A percentile compares a stretch with the other conserved stretches of the same genome.
Evolutionary conservation across 495 filamentous ascomycete species (phyloP).

Genomic region (Hyaloscypha bicolor): DNA sequence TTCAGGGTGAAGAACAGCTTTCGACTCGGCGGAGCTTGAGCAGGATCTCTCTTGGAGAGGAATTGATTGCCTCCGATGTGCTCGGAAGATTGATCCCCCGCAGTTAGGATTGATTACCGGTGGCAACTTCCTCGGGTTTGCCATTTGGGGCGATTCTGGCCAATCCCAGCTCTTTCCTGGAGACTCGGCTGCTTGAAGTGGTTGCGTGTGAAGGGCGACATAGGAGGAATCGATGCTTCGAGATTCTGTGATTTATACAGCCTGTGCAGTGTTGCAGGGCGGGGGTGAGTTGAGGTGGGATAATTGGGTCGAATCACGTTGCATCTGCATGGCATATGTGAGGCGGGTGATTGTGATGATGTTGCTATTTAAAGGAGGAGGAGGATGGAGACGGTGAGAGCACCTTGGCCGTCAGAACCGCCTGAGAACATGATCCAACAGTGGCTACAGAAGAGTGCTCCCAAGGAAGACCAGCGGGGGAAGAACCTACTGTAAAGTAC

Average conservation of each 20-base stretch:
- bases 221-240: neutral
- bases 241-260: neutral
- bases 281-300: neutral
- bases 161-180: neutral
- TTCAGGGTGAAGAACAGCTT: too few relatives aligned
- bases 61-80: neutral
- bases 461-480: too few relatives aligned
- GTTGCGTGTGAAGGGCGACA: neutral
- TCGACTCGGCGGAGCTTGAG: too few relatives aligned
- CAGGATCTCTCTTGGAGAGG: too few relatives aligned
- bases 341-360: slow-evolving; percentile 1
- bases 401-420: neutral
- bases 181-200: neutral
- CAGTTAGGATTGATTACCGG: neutral
- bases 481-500: too few relatives aligned
- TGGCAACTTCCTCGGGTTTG: neutral
- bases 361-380: slow-evolving; percentile 1
- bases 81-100: neutral
- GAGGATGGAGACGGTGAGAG: neutral
- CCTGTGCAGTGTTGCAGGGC: neutral
- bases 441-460: neutral
- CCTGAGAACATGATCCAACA: neutral
- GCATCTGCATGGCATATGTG: neutral
- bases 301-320: neutral
- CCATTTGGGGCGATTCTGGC: neutral